Evolutionary conservation across 2,329 filamentous ascomycete genomes (phyloP).

Genomic region (Scedosporium apiospermum): DNA sequence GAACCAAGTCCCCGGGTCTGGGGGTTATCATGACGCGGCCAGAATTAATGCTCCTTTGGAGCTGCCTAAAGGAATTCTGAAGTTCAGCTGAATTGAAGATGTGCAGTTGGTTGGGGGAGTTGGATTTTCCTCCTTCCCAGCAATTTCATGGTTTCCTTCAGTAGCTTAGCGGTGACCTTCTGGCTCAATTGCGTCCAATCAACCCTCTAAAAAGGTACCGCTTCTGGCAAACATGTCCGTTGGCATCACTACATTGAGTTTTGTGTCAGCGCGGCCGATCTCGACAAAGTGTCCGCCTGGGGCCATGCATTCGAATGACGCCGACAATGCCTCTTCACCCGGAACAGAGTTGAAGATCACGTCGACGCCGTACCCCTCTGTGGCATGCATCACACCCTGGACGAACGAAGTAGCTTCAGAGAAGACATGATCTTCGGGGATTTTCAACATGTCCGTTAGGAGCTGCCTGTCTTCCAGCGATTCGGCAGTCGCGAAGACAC

Average conservation of each 20-base stretch:
- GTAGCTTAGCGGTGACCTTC: background rate
- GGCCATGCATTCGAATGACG: slow-evolving; percentile 25
- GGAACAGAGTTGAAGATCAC: slow-evolving; percentile 23
- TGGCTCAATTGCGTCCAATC: slow-evolving; percentile 18
- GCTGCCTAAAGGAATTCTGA: background rate
- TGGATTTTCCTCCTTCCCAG: slow-evolving; percentile 8
- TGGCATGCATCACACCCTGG: slow-evolving; percentile 15
- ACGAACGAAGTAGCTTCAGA: slow-evolving; percentile 18
- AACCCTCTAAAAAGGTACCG: slow-evolving; percentile 30
- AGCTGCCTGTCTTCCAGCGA: too few relatives aligned
- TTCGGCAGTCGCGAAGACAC: slow-evolving; percentile 20
- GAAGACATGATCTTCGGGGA: slow-evolving; percentile 23
- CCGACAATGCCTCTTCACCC: slow-evolving; percentile 16
- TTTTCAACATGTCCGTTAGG: background rate
- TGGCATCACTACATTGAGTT: slow-evolving; percentile 9
- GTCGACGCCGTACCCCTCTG: slow-evolving; percentile 18
- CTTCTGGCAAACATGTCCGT: slow-evolving; percentile 27
- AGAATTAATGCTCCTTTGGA: slow-evolving; percentile 11
- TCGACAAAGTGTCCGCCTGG: slow-evolving; percentile 24
- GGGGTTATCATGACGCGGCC: slow-evolving; percentile 12
- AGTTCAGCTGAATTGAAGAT: slow-evolving; percentile 12
- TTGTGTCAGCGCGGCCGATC: slow-evolving; percentile 19
- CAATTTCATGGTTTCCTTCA: slow-evolving; percentile 3
- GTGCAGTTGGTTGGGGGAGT: slow-evolving; percentile 9
- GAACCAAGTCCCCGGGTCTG: slow-evolving; percentile 5